These are phyloP conservation scores for Rhizoctonia solani DNA, from an alignment of 1,284 basidiomycete species.

Conservation along the genomic window DNA sequence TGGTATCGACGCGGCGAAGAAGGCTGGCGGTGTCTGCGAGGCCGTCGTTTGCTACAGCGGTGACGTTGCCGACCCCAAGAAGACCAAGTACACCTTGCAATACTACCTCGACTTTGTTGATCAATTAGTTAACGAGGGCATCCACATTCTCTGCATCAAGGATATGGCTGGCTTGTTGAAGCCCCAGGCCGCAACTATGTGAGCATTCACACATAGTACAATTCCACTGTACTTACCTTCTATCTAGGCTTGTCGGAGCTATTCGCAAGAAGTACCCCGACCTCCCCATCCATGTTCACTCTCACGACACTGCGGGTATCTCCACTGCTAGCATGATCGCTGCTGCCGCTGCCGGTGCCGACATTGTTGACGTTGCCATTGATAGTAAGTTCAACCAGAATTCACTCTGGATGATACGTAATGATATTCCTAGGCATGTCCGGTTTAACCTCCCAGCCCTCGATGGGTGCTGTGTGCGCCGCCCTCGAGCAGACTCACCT, in stretches of 20 bases:
- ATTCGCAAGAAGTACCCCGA: conserved; percentile 97
- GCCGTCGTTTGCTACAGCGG: conserved; percentile 99
- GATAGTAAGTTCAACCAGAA: conserved; percentile 66
- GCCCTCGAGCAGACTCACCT: conserved; percentile 94
- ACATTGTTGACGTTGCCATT: conserved; percentile 98
- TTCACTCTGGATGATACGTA: neutral
- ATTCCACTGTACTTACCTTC: conserved; percentile 16
- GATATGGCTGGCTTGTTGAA: conserved; percentile 99
- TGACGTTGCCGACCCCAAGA: conserved; percentile 93
- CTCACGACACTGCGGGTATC: conserved; percentile 99
- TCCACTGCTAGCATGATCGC: conserved; percentile 97
- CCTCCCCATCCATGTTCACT: conserved; percentile 98
- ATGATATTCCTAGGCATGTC: conserved; percentile 77
- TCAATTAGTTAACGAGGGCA: conserved; percentile 91
- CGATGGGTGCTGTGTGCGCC: conserved; percentile 95
- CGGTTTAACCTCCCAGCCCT: conserved; percentile 96
- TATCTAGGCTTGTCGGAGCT: conserved; percentile 78
- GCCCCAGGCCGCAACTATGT: conserved; percentile 90
- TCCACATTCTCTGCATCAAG: conserved; percentile 98
- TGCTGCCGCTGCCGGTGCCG: conserved; percentile 92
- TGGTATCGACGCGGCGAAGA: conserved; percentile 99
- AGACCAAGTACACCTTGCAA: conserved; percentile 96
- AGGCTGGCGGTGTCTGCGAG: conserved; percentile 97
- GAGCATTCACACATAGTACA: conserved; percentile 42
- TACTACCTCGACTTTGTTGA: conserved; percentile 98